Evolutionary conservation across 805 yeast species (phyloP).

Genomic region (Wickerhamiella sorbophila): DNA sequence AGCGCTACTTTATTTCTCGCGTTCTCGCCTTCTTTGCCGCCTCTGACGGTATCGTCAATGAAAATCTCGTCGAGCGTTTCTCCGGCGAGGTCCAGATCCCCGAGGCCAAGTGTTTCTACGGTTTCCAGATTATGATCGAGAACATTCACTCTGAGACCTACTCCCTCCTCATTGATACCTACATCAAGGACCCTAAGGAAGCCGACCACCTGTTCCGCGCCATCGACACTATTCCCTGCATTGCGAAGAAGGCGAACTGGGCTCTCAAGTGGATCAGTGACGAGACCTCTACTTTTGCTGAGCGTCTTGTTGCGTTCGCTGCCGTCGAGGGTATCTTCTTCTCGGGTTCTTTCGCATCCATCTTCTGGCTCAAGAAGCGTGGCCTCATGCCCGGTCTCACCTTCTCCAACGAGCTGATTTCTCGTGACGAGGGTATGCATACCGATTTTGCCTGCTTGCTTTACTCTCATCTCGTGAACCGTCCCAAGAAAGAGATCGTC

Average conservation of each 20-base stretch:
- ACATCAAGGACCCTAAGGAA: conserved; percentile 92
- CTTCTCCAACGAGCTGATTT: conserved; percentile 91
- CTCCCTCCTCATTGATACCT: conserved; percentile 85
- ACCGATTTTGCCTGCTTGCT: conserved; percentile 95
- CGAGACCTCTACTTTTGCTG: conserved; percentile 76
- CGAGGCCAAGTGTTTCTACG: conserved; percentile 97
- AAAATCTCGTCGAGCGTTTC: conserved; percentile 92
- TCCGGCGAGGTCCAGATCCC: conserved; percentile 94
- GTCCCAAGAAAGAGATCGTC: conserved; percentile 68
- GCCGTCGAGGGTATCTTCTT: conserved; percentile 98
- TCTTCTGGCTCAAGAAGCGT: conserved; percentile 97
- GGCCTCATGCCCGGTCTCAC: conserved; percentile 99
- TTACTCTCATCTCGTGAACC: conserved; percentile 82
- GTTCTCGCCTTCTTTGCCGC: conserved; percentile 97
- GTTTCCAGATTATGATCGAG: conserved; percentile 99
- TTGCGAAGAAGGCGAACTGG: conserved; percentile 97
- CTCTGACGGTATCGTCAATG: conserved; percentile 96
- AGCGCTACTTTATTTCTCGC: conserved; percentile 81
- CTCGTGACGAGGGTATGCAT: conserved; percentile 98
- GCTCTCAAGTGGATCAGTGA: conserved; percentile 95
- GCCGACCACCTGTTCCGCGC: conserved; percentile 85
- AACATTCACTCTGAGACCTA: conserved; percentile 97
- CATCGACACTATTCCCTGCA: conserved; percentile 90
- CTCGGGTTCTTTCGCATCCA: conserved; percentile 96
- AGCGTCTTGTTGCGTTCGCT: conserved; percentile 94